phyloP scores from a whole-genome alignment of 768 basidiomycete genomes.

The Macrocybe gigantea region DNA sequence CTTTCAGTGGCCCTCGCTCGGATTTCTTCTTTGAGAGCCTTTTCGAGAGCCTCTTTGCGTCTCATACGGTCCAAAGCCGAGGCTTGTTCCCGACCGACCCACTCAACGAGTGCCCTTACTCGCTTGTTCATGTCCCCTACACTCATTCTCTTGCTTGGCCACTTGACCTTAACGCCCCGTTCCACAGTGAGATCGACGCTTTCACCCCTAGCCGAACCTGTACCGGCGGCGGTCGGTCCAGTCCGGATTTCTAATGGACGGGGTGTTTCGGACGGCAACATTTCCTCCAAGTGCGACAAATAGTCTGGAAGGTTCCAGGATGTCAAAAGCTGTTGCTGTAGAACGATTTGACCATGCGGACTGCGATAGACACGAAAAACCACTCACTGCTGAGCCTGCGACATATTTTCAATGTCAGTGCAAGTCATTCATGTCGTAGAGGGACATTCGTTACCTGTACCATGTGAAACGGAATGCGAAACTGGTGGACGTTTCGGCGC shows the following conservation, averaged over 20 bases:
- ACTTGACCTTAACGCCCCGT: constrained; percentile 83
- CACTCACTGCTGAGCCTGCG: constrained; percentile 32
- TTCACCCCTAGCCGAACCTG: constrained; percentile 29
- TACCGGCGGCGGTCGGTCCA: constrained; percentile 19
- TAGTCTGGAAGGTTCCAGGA: constrained; percentile 95
- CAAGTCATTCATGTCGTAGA: constrained; percentile 42
- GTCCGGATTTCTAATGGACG: constrained; percentile 65
- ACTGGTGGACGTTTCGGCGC: constrained; percentile 35
- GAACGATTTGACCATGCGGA: constrained; percentile 74
- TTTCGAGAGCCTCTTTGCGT: constrained; percentile 62
- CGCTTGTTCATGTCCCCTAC: constrained; percentile 98
- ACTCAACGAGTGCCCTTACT: constrained; percentile 84
- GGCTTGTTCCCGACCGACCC: constrained; percentile 88
- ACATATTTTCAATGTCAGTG: constrained; percentile 21
- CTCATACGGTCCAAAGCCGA: constrained; percentile 66
- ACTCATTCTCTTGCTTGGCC: constrained; percentile 92
- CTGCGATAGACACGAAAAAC: constrained; percentile 62
- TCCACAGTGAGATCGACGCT: constrained; percentile 60
- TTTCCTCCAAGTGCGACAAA: constrained; percentile 77
- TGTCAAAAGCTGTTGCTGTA: constrained; percentile 73
- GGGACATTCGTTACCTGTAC: constrained; percentile 27
- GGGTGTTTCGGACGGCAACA: constrained; percentile 74
- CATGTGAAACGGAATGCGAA: constrained; percentile 21
- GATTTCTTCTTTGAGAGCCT: constrained; percentile 34
- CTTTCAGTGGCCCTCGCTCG: not conserved